These are phyloP conservation scores for Verticillium albo-atrum DNA, from an alignment of 2,329 filamentous ascomycete species.

Conservation along the genomic window DNA sequence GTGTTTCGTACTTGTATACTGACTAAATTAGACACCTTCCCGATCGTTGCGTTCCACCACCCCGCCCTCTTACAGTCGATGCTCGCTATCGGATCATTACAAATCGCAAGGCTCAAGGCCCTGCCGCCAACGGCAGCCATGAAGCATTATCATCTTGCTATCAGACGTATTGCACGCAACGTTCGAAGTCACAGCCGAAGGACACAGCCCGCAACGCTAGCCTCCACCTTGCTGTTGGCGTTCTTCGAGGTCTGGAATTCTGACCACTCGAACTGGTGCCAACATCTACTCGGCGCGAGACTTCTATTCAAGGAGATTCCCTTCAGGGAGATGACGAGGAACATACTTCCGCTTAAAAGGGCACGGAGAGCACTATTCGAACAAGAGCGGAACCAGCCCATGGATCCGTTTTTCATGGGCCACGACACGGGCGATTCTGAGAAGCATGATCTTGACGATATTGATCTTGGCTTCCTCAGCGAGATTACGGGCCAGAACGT, in stretches of 20 bases:
- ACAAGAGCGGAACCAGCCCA: slow-evolving; percentile 25
- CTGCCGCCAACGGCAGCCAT: slow-evolving; percentile 74
- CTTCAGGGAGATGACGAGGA: slow-evolving; percentile 66
- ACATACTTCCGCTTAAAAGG: slow-evolving; percentile 61
- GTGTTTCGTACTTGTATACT: not conserved
- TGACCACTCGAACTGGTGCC: slow-evolving; percentile 94
- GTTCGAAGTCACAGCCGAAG: slow-evolving; percentile 66
- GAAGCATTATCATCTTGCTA: slow-evolving; percentile 85
- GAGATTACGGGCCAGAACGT: slow-evolving; percentile 35
- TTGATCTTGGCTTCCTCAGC: slow-evolving; percentile 37
- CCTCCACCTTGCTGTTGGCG: slow-evolving; percentile 77
- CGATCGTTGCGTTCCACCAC: slow-evolving; percentile 76
- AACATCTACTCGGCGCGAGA: slow-evolving; percentile 79
- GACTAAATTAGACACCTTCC: slow-evolving; percentile 61
- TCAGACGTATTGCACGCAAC: slow-evolving; percentile 72
- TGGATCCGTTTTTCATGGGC: slow-evolving; percentile 18
- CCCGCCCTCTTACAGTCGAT: slow-evolving; percentile 89
- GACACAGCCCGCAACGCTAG: slow-evolving; percentile 76
- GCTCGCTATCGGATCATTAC: slow-evolving; percentile 78
- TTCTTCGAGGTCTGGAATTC: slow-evolving; percentile 95
- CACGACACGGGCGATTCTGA: slow-evolving; percentile 14
- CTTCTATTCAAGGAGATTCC: slow-evolving; percentile 81
- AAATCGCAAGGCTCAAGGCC: slow-evolving; percentile 78
- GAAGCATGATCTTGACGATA: slow-evolving; percentile 27
- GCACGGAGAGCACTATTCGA: slow-evolving; percentile 30